Evolutionary conservation across 1,284 basidiomycete species (phyloP).

Genomic region (Cutaneotrichosporon sp.): DNA sequence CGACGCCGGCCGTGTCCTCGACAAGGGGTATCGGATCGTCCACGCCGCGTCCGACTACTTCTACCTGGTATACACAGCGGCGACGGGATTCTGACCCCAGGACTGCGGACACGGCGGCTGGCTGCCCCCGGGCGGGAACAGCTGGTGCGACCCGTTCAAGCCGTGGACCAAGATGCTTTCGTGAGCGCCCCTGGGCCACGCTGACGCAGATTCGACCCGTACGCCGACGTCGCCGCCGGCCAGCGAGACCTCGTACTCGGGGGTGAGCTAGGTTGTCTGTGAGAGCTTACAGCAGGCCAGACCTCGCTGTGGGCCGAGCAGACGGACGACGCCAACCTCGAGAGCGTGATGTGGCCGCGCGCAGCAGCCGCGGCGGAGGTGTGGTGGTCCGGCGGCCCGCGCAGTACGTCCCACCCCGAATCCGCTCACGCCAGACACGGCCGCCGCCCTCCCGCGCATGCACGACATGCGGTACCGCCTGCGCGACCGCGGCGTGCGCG

Average conservation of each 20-base stretch:
- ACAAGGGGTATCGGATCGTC: too few species aligned
- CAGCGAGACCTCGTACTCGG: constrained; percentile 65
- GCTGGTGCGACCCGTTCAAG: constrained; percentile 74
- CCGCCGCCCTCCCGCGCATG: too few species aligned
- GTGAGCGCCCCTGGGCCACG: neutral
- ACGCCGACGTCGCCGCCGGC: constrained; percentile 59
- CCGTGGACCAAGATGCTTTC: constrained; percentile 66
- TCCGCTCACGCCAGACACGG: constrained; percentile 65
- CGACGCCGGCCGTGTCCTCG: too few species aligned
- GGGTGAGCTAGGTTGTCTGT: neutral
- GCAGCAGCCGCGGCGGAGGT: constrained; percentile 76
- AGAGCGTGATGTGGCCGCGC: constrained; percentile 74
- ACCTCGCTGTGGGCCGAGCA: constrained; percentile 79
- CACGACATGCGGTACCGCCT: constrained; percentile 73
- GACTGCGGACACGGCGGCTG: constrained; percentile 79
- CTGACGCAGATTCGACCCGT: constrained; percentile 63
- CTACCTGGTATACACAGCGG: constrained; percentile 37
- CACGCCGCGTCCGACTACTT: too few species aligned
- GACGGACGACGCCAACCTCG: constrained; percentile 66
- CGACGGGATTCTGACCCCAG: constrained; percentile 28
- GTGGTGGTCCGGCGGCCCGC: constrained; percentile 72
- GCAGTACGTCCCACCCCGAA: constrained; percentile 38
- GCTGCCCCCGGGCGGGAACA: constrained; percentile 62
- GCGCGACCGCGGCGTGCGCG: constrained; percentile 65
- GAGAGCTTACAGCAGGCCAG: constrained; percentile 46